These are phyloP conservation scores for Lecanicillium sp. DNA, from an alignment of 2,329 filamentous ascomycete genomes.

Conservation along the genomic window DNA sequence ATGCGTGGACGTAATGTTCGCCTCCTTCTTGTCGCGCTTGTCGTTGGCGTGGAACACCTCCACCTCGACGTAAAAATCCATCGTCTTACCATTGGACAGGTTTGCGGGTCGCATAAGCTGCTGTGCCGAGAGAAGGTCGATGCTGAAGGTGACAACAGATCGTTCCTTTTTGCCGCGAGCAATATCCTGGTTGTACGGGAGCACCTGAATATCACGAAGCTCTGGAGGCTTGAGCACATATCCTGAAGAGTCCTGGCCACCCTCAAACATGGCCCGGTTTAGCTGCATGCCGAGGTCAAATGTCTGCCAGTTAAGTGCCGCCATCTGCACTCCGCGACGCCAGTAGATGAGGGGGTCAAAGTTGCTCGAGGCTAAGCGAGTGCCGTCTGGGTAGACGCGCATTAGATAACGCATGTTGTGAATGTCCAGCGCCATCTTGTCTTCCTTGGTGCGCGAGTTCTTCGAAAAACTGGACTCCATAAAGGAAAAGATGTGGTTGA, in stretches of 20 bases:
- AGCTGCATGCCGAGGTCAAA: constrained; percentile 94
- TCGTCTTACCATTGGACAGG: constrained; percentile 61
- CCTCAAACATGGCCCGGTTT: constrained; percentile 96
- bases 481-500: constrained; percentile 94
- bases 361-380: constrained; percentile 80
- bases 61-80: constrained; percentile 92
- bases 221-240: constrained; percentile 91
- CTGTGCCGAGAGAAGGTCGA: constrained; percentile 89
- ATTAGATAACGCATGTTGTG: constrained; percentile 92
- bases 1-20: constrained; percentile 45
- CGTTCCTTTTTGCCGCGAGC: constrained; percentile 63
- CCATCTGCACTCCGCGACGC: constrained; percentile 96
- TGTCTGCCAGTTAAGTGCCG: constrained; percentile 95
- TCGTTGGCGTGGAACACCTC: constrained; percentile 94
- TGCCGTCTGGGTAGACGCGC: constrained; percentile 84
- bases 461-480: constrained; percentile 82
- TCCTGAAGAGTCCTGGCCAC: constrained; percentile 75
- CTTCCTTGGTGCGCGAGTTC: constrained; percentile 66
- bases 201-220: constrained; percentile 63
- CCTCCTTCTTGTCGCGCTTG: constrained; percentile 79
- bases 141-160: constrained; percentile 74
- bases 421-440: constrained; percentile 70
- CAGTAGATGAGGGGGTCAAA: constrained; percentile 92
- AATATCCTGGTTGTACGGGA: constrained; percentile 40
- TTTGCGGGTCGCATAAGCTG: constrained; percentile 79